Evolutionary conservation across 1,284 basidiomycete species (phyloP).

Genomic region (Singerocomus inundabilis): DNA sequence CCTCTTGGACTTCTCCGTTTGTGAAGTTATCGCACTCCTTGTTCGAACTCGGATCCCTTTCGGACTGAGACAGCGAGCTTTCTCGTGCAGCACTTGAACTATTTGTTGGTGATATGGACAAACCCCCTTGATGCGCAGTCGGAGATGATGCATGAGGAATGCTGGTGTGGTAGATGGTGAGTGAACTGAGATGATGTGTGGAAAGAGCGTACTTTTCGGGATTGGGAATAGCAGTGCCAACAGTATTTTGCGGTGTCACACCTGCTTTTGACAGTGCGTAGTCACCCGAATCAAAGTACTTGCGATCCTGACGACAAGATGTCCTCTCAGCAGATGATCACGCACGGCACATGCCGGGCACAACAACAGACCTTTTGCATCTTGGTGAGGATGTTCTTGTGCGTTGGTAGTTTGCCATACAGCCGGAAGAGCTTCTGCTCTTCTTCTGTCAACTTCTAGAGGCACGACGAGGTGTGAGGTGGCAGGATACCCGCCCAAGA

Average conservation of each 20-base stretch:
- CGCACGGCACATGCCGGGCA: slow-evolving; percentile 6
- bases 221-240: slow-evolving; percentile 93
- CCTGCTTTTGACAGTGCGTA: slow-evolving; percentile 96
- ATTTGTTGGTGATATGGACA: slow-evolving; percentile 73
- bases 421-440: slow-evolving; percentile 93
- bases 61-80: slow-evolving; percentile 49
- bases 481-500: background rate
- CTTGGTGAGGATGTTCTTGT: slow-evolving; percentile 91
- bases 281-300: slow-evolving; percentile 98
- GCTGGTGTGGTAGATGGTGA: slow-evolving; percentile 36
- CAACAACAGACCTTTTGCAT: slow-evolving; percentile 78
- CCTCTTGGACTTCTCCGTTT: slow-evolving; percentile 37
- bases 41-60: slow-evolving; percentile 18
- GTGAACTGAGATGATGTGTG: background rate
- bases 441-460: slow-evolving; percentile 81
- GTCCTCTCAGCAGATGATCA: slow-evolving; percentile 11
- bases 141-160: slow-evolving; percentile 74
- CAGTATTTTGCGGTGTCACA: slow-evolving; percentile 80
- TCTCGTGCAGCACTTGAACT: slow-evolving; percentile 63
- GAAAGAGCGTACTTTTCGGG: slow-evolving; percentile 79
- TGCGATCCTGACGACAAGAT: slow-evolving; percentile 73
- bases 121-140: slow-evolving; percentile 45
- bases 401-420: slow-evolving; percentile 91
- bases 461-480: slow-evolving; percentile 3
- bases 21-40: slow-evolving; percentile 15